Conservation (phyloP, 148 eudicot genomes). For the Chenopodium album region DNA sequence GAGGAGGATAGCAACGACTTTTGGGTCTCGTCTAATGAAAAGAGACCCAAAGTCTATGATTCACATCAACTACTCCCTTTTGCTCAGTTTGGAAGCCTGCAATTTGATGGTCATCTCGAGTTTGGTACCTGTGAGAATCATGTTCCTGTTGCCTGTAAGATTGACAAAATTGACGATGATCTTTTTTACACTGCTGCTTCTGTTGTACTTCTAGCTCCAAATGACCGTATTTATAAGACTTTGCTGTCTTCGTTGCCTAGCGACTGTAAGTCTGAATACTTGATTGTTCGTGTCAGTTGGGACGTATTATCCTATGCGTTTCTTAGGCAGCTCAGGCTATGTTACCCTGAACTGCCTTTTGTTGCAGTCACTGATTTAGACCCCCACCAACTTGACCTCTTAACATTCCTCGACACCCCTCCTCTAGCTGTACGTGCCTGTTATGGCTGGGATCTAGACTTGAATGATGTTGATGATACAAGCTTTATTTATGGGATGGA, state of each 20-base stretch:
- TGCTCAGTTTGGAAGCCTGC: too few species aligned
- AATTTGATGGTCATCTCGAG: too few species aligned
- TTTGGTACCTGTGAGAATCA: too few species aligned
- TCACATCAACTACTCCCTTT: too few species aligned
- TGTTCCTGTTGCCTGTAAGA: too few species aligned
- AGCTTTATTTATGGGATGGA: too few species aligned
- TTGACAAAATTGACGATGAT: too few species aligned
- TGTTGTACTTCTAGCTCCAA: neutral
- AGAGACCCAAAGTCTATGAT: too few species aligned
- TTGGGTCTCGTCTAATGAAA: too few species aligned
- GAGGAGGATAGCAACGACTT: too few species aligned
- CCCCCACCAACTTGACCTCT: neutral
- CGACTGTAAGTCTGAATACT: neutral
- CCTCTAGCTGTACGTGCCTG: neutral
- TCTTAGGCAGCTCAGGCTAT: neutral
- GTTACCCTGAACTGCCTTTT: neutral
- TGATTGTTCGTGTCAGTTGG: constrained; percentile 2
- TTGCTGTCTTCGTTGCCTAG: neutral
- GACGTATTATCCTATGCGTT: neutral
- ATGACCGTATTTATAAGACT: neutral
- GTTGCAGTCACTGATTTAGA: constrained; percentile 1
- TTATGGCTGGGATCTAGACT: neutral
- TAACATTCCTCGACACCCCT: neutral
- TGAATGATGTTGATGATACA: too few species aligned
- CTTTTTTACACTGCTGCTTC: neutral